These are phyloP conservation scores for Solanum sejunctum DNA, from an alignment of 257 asterid species.

Conservation along the genomic window DNA sequence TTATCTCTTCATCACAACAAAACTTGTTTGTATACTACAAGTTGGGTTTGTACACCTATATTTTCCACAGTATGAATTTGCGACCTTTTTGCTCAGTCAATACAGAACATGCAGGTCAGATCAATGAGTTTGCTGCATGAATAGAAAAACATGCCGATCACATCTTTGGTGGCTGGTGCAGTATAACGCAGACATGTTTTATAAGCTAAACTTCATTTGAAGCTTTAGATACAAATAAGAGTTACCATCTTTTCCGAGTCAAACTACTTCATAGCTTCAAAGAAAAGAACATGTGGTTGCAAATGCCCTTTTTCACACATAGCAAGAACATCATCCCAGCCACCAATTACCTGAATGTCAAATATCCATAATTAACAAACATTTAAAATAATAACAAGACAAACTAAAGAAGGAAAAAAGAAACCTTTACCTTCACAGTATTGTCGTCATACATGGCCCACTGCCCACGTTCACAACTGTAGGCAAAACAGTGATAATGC, in stretches of 20 bases:
- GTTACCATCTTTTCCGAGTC: not conserved
- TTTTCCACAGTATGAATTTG: not conserved
- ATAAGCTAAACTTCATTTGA: not conserved
- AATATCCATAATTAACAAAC: not conserved
- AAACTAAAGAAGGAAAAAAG: not conserved
- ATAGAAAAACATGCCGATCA: conserved; percentile 3
- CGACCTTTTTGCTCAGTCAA: conserved; percentile 4
- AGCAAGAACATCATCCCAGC: conserved; percentile 75
- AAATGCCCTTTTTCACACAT: conserved; percentile 88
- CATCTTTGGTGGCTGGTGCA: not conserved
- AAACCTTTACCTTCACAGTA: conserved; percentile 64
- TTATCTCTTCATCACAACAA: conserved; percentile 11
- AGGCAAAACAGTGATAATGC: conserved; percentile 95
- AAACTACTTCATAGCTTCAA: conserved; percentile 60
- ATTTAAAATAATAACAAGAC: not conserved
- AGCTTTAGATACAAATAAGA: conserved; percentile 1
- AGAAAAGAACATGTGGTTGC: conserved; percentile 93
- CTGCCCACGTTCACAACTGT: conserved; percentile 51
- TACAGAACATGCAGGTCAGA: conserved; percentile 4
- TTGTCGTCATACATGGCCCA: conserved; percentile 97
- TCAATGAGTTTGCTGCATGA: conserved; percentile 8
- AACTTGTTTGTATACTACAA: conserved; percentile 16
- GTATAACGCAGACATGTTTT: not conserved
- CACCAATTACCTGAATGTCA: conserved; percentile 56
- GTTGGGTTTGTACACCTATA: conserved; percentile 8